Evolutionary conservation across 1,284 basidiomycete genomes (phyloP).

Genomic region (Tilletiopsis washingtonensis): DNA sequence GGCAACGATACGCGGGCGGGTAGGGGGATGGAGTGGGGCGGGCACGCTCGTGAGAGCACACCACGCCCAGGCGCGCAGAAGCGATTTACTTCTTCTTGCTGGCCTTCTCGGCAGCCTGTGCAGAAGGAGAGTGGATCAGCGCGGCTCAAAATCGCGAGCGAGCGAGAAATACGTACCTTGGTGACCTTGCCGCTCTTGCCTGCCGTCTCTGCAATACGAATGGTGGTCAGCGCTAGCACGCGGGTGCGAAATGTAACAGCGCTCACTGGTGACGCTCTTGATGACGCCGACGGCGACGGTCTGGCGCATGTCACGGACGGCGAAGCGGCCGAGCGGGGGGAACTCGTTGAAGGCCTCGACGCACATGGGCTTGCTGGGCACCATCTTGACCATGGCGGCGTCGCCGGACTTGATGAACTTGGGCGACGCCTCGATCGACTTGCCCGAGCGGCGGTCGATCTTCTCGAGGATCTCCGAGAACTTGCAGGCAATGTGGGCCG

Average conservation of each 20-base stretch:
- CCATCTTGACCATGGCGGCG: slow-evolving; percentile 89
- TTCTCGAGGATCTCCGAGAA: slow-evolving; percentile 96
- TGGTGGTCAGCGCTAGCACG: too few species aligned
- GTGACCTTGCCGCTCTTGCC: slow-evolving; percentile 59
- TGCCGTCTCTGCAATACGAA: too few species aligned
- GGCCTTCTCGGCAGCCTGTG: slow-evolving; percentile 92
- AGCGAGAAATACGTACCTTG: too few species aligned
- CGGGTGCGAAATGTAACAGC: too few species aligned
- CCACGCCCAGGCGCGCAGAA: background rate
- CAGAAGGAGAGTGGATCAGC: too few species aligned
- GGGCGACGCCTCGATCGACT: slow-evolving; percentile 75
- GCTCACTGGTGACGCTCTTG: slow-evolving; percentile 54
- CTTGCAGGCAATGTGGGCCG: slow-evolving; percentile 99
- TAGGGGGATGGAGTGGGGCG: background rate
- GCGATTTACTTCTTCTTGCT: slow-evolving; percentile 42
- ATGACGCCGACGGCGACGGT: slow-evolving; percentile 80
- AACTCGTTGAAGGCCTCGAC: slow-evolving; percentile 96
- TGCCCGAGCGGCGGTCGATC: slow-evolving; percentile 92
- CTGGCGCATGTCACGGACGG: slow-evolving; percentile 54
- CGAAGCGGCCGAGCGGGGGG: slow-evolving; percentile 97
- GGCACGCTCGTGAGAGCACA: background rate
- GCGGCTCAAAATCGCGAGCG: too few species aligned
- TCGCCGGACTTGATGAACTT: slow-evolving; percentile 69
- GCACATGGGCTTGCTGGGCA: slow-evolving; percentile 96
- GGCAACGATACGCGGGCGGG: background rate